Percentiles rank a stretch among this genome's conserved stretches.
Conservation (phyloP, 83 land plant genomes). For the Isoetes engelmannii region DNA sequence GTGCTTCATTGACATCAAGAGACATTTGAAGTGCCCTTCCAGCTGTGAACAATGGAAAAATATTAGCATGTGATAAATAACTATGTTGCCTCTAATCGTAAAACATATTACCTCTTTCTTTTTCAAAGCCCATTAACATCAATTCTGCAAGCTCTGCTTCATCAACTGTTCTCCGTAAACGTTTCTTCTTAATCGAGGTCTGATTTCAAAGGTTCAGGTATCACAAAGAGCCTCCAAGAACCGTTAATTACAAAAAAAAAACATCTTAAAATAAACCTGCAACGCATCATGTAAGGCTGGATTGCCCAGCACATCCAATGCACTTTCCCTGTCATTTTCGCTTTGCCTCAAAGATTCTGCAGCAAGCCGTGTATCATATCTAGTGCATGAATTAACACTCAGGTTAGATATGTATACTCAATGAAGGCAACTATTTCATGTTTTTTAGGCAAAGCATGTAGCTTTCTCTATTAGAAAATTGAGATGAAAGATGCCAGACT, state of each 20-base stretch:
- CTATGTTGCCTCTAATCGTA: background rate
- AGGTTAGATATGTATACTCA: too few relatives aligned
- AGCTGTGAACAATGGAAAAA: conserved; percentile 15
- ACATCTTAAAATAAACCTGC: conserved; percentile 37
- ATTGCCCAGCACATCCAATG: conserved; percentile 70
- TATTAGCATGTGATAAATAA: background rate
- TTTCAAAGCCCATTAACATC: conserved; percentile 69
- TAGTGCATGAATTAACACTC: conserved; percentile 1
- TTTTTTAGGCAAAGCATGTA: too few relatives aligned
- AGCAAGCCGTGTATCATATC: conserved; percentile 61
- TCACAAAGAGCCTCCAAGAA: background rate
- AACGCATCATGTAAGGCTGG: conserved; percentile 52
- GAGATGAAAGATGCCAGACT: too few relatives aligned
- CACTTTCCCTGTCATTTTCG: conserved; percentile 65
- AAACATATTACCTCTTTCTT: conserved; percentile 41
- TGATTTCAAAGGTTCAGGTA: conserved; percentile 9
- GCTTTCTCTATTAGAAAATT: too few relatives aligned
- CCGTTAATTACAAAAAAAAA: too few relatives aligned
- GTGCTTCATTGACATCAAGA: conserved; percentile 11
- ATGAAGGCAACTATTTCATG: too few relatives aligned
- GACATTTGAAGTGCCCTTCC: conserved; percentile 18
- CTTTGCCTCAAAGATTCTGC: conserved; percentile 88
- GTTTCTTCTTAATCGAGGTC: conserved; percentile 31
- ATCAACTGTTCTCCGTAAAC: conserved; percentile 21
- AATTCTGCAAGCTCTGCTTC: conserved; percentile 43